Evolutionary conservation across 192 early-diverging fungal genomes (phyloP), one percentile per base, ranked within the genome.

Genomic region (Backusella parvicylindrica): DNA sequence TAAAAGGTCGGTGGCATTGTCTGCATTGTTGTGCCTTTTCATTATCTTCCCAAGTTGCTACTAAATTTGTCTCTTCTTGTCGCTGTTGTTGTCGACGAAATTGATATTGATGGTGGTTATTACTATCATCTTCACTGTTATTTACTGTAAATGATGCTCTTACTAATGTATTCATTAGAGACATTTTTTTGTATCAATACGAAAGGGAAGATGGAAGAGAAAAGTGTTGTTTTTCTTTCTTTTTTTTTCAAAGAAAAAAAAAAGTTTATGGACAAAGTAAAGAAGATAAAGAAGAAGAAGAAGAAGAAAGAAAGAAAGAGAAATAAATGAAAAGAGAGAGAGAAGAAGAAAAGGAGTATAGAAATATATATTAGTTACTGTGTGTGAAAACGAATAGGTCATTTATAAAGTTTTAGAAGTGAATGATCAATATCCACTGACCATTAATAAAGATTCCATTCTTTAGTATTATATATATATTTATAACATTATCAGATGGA

Each of bases 11-110:
- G 26, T 71, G 41, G 28, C 75, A 77, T 40, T 60, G 35, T 21
- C 75, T 33, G n/a, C 75, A 77, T 18, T 77, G 60, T 3, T 36
- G 38, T 6, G 49, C 70, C 47, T 71, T 53, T 28, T 77, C 64
- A 28, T 77, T 68, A 40, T 36, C 41, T 36, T 77, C 69, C 75
- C 75, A 77, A 36, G 32, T 36, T 60, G 23, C 23, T 30, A 41
- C 23, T 11, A 41, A 4, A 9, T 8, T 6, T 23, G 50, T 23
- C 50, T 53, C 53, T 60, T 60, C 23, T 28, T 28, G 11, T 16
- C 5, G 16, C 43, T 47, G 43, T 5, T 47, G 43, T 6, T n/a
- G 43, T 3, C 6, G 18, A 47, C 7, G 43, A n/a, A 18, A 47
- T 47, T 47, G 43, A 47, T 47, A 47, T 47, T n/a, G 43, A 47